Evolutionary conservation across 2,329 filamentous ascomycete genomes (phyloP), one percentile per base, ranked within the genome.

Genomic region (Colletotrichum liriopes): DNA sequence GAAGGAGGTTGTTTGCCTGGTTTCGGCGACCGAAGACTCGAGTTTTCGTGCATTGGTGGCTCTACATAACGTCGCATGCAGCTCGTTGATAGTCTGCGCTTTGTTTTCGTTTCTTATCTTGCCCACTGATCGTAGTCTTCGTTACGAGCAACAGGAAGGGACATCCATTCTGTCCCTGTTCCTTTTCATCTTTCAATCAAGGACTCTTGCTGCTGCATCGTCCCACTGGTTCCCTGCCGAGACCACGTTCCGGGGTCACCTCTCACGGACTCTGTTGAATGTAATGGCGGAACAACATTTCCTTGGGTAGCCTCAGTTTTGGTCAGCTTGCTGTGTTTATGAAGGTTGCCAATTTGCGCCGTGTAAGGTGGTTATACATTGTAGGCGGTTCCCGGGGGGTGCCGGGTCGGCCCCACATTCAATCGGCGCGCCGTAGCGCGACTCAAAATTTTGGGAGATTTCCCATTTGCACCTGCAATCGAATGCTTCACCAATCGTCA

Each of bases 341-440:
- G 3, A 26, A 58, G 37, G n/a, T 23, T 41, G n/a, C 12, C n/a
- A 41, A 18, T 18, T 39, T 8, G 54, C 54, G 5, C 12, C 6
- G 20, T 29, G 35, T 12, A 26, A 32, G 45, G n/a, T 9, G 59
- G 56, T 45, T 20, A 5, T 14, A 62, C n/a, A 7, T 20, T 49
- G 43, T 43, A 20, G 8, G 29, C 11, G n/a, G 18, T 52, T 29
- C 18, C 35, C 60, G 47, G 45, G 47, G 45, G n/a, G 35, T 11
- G 16, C 35, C 47, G 32, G 35, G 11, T 29, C 45, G 45, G 60
- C 60, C 60, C 60, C 60, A 63, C 45, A 37, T n/a, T 45, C n/a
- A 51, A 20, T 63, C 60, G 60, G 60, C 60, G 60, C 60, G 60
- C 60, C 35, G 60, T 41, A 52, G 60, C 47, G 47, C 45, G 35